Base-by-base conservation (phyloP, 192 early-diverging fungal species). In the Umbelopsis vinacea region DNA sequence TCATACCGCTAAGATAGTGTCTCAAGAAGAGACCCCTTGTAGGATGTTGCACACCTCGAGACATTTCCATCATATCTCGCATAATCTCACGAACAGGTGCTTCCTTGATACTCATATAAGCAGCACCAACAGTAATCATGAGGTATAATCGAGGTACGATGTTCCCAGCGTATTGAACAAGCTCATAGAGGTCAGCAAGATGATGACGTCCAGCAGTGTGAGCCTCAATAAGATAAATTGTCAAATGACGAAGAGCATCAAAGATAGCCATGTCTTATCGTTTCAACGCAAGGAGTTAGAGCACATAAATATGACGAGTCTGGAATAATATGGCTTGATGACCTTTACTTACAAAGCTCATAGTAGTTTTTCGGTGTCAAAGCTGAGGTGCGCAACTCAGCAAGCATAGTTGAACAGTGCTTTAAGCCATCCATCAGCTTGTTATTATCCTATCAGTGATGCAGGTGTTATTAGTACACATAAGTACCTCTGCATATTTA, bases 11-110 rank as follows among this genome's bases (percentile, higher is more conserved):
- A 29, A 99, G 86, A 72, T 98, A 99, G 74, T 98, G 94, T 69
- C 98, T 87, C 75, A 99, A 78, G 81, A 99, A 99, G 71, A 99
- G 82, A 6, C 98, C 98, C 50, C 98, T 90, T 17, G 94, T 97
- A 10, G 98, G 96, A 74, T 99, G 98, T 84, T 99, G 98, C 23
- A 99, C 98, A 71, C 97, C 98, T 26, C 95, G 86, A 14, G 93
- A 82, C 98, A 99, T 99, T 76, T 99, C 98, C 77, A 98, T 87
- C 96, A 99, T 96, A 80, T 99, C 98, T 76, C 93, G 87, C 94
- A 99, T 95, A 69, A 99, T 89, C 73, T 98, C 97, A 72, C 93
- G 93, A 24, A 97, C 92, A 4, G 97, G 97, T 6, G 97, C 91
- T 47, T 95, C 93, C 10, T 88, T 86, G 71, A 97, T 91, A 70